A percentile compares a stretch with the other conserved stretches of the same genome.
phyloP scores from a whole-genome alignment of 2,329 filamentous ascomycete genomes.

The Penicillium olsonii region DNA sequence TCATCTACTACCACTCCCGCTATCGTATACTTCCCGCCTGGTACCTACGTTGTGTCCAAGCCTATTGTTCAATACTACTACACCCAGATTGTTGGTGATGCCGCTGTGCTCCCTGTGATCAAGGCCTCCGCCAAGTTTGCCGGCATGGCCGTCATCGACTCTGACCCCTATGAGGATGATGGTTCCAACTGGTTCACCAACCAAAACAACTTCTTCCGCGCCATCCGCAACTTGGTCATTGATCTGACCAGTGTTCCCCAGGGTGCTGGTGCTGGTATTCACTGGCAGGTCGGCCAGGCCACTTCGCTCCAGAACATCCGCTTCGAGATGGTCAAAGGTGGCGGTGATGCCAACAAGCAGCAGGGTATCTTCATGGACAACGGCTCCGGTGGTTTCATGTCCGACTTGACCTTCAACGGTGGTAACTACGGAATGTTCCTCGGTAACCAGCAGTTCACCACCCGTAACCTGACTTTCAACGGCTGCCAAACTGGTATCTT shows the following conservation, averaged over 20 bases:
- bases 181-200: conserved; percentile 77
- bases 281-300: conserved; percentile 85
- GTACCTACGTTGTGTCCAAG: conserved; percentile 77
- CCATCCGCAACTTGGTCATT: conserved; percentile 79
- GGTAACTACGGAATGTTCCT: conserved; percentile 76
- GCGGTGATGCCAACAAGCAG: conserved; percentile 65
- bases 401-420: conserved; percentile 79
- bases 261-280: conserved; percentile 67
- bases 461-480: conserved; percentile 79
- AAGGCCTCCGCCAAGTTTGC: conserved; percentile 71
- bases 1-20: conserved; percentile 82
- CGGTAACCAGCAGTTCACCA: conserved; percentile 86
- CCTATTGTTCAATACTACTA: conserved; percentile 88
- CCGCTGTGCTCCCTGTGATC: conserved; percentile 68
- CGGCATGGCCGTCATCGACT: conserved; percentile 87
- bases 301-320: conserved; percentile 78
- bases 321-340: conserved; percentile 74
- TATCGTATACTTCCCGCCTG: conserved; percentile 86
- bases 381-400: conserved; percentile 80
- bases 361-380: conserved; percentile 84
- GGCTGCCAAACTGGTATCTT: conserved; percentile 79
- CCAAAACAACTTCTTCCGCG: conserved; percentile 81
- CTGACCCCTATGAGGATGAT: conserved; percentile 74
- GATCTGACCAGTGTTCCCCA: conserved; percentile 69
- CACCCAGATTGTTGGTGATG: conserved; percentile 88